Percentiles rank a stretch among this genome's conserved stretches.
Evolutionary conservation across 768 basidiomycete species (phyloP).

Genomic region (Suillus discolor): DNA sequence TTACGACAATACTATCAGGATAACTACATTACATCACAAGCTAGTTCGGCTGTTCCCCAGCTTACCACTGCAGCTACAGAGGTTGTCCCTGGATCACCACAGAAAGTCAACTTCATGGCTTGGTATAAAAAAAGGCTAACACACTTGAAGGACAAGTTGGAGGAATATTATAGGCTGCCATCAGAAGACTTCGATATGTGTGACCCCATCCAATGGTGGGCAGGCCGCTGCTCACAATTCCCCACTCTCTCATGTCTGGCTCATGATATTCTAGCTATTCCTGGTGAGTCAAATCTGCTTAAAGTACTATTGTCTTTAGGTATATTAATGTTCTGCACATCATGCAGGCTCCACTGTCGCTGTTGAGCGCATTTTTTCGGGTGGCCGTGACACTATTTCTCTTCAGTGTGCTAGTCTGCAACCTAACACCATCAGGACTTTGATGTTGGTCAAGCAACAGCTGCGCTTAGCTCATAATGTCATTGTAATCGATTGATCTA

Average conservation of each 20-base stretch:
- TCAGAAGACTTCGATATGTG: not conserved
- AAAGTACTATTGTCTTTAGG: not conserved
- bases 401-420: not conserved
- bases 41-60: not conserved
- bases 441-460: too few species aligned
- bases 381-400: not conserved
- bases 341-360: not conserved
- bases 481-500: too few species aligned
- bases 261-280: not conserved
- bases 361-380: not conserved
- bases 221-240: not conserved
- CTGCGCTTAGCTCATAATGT: too few species aligned
- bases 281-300: not conserved
- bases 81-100: not conserved
- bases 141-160: not conserved
- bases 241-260: not conserved
- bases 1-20: not conserved
- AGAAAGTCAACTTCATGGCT: not conserved
- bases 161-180: not conserved
- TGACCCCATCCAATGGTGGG: slow-evolving; percentile 1
- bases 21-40: not conserved
- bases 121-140: not conserved
- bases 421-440: too few species aligned
- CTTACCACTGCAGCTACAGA: not conserved
- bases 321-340: too few species aligned